These are phyloP conservation scores for Hibiscus tridactylites DNA, from an alignment of 345 rosid genomes.

Conservation along the genomic window DNA sequence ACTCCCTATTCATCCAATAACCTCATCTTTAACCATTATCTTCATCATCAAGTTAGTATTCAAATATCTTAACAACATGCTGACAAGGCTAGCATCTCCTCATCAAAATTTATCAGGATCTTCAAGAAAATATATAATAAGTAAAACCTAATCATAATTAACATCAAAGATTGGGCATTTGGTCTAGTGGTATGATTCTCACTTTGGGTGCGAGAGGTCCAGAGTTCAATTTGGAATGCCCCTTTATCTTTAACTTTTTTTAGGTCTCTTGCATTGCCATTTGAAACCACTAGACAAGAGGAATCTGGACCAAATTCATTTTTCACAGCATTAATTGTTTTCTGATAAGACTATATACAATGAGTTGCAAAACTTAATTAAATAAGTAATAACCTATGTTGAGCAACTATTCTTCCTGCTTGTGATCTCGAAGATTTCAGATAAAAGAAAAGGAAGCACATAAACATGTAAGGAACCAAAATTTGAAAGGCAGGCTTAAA, in stretches of 20 bases:
- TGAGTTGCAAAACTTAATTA: not conserved
- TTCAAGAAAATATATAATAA: no score
- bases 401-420: not conserved
- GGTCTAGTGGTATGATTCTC: slow-evolving; percentile 78
- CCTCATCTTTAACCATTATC: no score
- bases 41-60: no score
- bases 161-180: no score
- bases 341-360: not conserved
- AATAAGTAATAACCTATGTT: not conserved
- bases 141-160: no score
- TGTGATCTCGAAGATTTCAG: not conserved
- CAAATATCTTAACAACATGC: no score
- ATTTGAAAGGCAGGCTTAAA: not conserved
- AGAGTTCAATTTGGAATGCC: not conserved
- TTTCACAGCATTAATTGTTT: not conserved
- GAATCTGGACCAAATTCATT: no score
- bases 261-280: not conserved
- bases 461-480: not conserved
- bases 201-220: slow-evolving; percentile 50
- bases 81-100: no score
- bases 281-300: not conserved
- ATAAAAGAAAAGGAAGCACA: not conserved
- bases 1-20: no score
- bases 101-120: no score
- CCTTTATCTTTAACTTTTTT: not conserved